A percentile compares a stretch with the other conserved stretches of the same genome.
phyloP scores from a whole-genome alignment of 495 filamentous ascomycete species.

The Neurospora cerealis region DNA sequence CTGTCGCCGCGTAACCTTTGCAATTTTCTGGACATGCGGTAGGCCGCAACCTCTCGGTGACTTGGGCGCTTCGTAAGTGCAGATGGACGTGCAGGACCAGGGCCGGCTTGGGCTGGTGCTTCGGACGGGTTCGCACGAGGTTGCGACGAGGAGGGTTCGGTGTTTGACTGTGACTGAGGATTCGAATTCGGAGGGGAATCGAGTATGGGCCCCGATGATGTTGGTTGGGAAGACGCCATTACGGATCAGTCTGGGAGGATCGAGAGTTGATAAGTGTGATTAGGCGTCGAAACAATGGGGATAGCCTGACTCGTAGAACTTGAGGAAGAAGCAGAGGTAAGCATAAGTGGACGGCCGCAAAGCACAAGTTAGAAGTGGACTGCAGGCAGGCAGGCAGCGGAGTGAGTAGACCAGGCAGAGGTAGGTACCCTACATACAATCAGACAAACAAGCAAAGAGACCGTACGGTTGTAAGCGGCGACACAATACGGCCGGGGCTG shows the following conservation, averaged over 20 bases:
- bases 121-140: neutral
- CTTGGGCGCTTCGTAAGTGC: neutral
- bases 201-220: constrained; percentile 8
- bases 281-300: neutral
- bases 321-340: neutral
- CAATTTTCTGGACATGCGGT: constrained; percentile 40
- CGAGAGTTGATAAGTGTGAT: neutral
- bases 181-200: neutral
- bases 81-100: neutral
- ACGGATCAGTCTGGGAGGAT: neutral
- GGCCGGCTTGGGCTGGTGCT: constrained; percentile 2
- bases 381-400: neutral
- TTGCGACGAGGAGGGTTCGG: neutral
- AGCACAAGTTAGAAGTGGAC: neutral
- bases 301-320: neutral
- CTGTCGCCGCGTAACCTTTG: constrained; percentile 46
- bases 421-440: neutral
- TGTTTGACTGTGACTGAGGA: neutral
- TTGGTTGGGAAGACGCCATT: constrained; percentile 7
- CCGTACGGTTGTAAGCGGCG: neutral
- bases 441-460: neutral
- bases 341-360: neutral
- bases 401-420: neutral
- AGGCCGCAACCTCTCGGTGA: constrained; percentile 15
- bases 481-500: neutral